Evolutionary conservation across 2,329 filamentous ascomycete genomes (phyloP).

Genomic region (Monilinia fructicola): DNA sequence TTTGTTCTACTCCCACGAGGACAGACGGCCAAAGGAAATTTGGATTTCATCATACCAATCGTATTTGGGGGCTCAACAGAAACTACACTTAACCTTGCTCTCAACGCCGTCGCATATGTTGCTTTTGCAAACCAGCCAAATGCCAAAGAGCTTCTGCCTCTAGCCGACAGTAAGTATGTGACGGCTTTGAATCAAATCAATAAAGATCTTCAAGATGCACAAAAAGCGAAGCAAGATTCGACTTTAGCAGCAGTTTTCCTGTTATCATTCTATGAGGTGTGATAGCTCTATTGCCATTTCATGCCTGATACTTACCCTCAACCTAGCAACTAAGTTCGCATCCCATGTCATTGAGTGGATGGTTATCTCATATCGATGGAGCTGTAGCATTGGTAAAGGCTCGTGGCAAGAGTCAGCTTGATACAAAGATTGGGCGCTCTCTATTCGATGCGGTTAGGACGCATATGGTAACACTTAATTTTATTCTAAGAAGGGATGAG

Average conservation of each 20-base stretch:
- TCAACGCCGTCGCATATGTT: constrained; percentile 58
- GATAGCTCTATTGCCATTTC: not conserved
- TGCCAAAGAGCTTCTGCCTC: constrained; percentile 39
- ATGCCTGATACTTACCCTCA: not conserved
- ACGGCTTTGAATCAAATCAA: constrained; percentile 54
- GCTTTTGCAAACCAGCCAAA: constrained; percentile 53
- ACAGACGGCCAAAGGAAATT: constrained; percentile 52
- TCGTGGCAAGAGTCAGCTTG: constrained; percentile 52
- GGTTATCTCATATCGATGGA: constrained; percentile 60
- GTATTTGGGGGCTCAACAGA: constrained; percentile 46
- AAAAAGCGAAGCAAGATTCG: constrained; percentile 50
- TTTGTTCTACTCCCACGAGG: constrained; percentile 56
- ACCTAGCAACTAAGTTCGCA: constrained; percentile 51
- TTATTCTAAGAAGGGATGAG: not conserved
- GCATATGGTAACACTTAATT: constrained; percentile 50
- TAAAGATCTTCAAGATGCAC: constrained; percentile 50
- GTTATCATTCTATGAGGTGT: constrained; percentile 58
- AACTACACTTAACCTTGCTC: constrained; percentile 48
- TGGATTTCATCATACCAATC: constrained; percentile 57
- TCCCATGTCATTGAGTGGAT: constrained; percentile 54
- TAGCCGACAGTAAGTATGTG: constrained; percentile 52
- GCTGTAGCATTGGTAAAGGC: constrained; percentile 58
- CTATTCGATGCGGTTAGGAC: constrained; percentile 60
- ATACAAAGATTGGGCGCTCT: constrained; percentile 52
- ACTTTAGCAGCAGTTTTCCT: constrained; percentile 59